Evolutionary conservation across 108 stramenopile genomes (phyloP).

Genomic region (Cyclotella cryptica): DNA sequence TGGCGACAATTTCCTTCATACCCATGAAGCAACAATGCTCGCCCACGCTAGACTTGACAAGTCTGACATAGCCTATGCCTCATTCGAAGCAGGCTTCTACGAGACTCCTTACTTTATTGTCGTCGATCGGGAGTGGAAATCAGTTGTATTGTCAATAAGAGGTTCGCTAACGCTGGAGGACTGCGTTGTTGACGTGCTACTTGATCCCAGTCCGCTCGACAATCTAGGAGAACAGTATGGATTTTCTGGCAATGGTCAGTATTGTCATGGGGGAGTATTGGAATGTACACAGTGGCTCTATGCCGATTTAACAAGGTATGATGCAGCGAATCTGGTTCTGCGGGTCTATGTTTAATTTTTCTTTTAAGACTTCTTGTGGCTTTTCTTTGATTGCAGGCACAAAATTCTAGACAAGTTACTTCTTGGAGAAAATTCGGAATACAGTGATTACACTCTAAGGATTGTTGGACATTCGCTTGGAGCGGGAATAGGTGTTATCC

Average conservation of each 20-base stretch:
- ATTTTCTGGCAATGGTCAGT: slow-evolving; percentile 84
- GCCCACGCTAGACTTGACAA: slow-evolving; percentile 76
- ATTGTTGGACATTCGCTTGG: slow-evolving; percentile 96
- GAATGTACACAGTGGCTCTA: slow-evolving; percentile 82
- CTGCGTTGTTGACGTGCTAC: slow-evolving; percentile 91
- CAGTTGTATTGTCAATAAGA: slow-evolving; percentile 91
- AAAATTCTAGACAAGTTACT: slow-evolving; percentile 70
- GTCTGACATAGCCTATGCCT: slow-evolving; percentile 89
- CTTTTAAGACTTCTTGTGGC: neutral
- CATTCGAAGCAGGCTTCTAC: slow-evolving; percentile 76
- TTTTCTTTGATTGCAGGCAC: slow-evolving; percentile 48
- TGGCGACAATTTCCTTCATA: slow-evolving; percentile 80
- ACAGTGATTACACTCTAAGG: slow-evolving; percentile 79
- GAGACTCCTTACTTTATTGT: slow-evolving; percentile 94
- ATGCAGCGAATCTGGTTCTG: neutral
- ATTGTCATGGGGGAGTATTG: slow-evolving; percentile 89
- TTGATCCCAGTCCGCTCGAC: slow-evolving; percentile 86
- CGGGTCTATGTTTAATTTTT: neutral
- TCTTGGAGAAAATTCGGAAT: slow-evolving; percentile 58
- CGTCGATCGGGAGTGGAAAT: slow-evolving; percentile 85
- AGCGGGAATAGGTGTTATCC: slow-evolving; percentile 87
- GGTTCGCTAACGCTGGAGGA: slow-evolving; percentile 97
- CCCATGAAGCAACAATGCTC: slow-evolving; percentile 78
- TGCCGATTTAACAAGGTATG: slow-evolving; percentile 74
- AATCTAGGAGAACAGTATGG: slow-evolving; percentile 79